phyloP scores from a whole-genome alignment of 768 basidiomycete species.

The Dendrothele bispora region DNA sequence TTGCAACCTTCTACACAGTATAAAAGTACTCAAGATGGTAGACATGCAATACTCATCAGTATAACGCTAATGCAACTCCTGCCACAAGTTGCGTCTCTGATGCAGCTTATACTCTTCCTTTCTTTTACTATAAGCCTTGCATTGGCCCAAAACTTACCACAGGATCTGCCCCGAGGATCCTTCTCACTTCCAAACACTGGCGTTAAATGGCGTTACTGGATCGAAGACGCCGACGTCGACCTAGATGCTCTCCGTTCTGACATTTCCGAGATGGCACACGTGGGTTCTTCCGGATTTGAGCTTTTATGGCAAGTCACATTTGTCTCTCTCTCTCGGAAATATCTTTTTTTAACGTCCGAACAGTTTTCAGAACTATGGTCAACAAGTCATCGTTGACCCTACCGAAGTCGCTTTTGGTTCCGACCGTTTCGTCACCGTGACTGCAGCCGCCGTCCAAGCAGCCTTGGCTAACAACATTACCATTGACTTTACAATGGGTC shows the following conservation, averaged over 20 bases:
- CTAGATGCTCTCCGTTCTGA: slow-evolving; percentile 10
- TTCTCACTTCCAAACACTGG: slow-evolving; percentile 3
- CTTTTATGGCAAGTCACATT: slow-evolving; percentile 5
- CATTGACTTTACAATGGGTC: slow-evolving; percentile 15
- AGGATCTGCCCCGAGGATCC: slow-evolving; percentile 1
- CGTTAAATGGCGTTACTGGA: slow-evolving; percentile 12
- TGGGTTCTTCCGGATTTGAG: slow-evolving; percentile 14
- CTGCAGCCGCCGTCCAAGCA: slow-evolving; percentile 9
- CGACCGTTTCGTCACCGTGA: slow-evolving; percentile 11
- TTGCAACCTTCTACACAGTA: too few relatives aligned
- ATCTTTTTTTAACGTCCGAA: neutral
- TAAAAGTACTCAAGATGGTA: too few relatives aligned
- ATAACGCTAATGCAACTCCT: too few relatives aligned
- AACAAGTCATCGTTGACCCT: slow-evolving; percentile 11
- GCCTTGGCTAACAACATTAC: slow-evolving; percentile 13
- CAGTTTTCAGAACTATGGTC: slow-evolving; percentile 5
- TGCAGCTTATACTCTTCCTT: too few relatives aligned
- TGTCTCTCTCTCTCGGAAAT: too few relatives aligned
- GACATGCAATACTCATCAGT: too few relatives aligned
- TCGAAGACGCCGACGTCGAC: slow-evolving; percentile 11
- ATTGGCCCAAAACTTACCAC: too few relatives aligned
- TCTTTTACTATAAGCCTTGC: too few relatives aligned
- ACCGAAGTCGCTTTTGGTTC: slow-evolving; percentile 16
- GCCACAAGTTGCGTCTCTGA: too few relatives aligned
- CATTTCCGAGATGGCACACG: slow-evolving; percentile 10